Conservation (phyloP, 768 basidiomycete genomes). For the Mycena crocata region DNA sequence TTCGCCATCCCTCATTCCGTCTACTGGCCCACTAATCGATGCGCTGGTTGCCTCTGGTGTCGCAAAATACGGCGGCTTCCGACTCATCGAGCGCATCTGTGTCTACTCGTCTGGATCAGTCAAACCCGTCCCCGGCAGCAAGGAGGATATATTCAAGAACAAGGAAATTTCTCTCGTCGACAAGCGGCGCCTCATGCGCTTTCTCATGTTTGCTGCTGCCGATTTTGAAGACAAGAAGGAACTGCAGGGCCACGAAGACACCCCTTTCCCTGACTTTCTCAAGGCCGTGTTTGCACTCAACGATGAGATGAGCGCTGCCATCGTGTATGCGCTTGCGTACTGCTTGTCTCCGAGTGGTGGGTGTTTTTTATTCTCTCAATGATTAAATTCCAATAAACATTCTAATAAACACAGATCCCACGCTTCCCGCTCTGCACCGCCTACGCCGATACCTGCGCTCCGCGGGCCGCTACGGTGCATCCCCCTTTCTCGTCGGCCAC, state of each 20-base stretch:
- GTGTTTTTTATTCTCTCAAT: constrained; percentile 25
- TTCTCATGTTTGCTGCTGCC: constrained; percentile 82
- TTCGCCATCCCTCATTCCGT: constrained; percentile 84
- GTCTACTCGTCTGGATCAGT: constrained; percentile 62
- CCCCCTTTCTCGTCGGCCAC: constrained; percentile 92
- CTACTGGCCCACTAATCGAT: constrained; percentile 81
- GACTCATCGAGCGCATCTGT: constrained; percentile 78
- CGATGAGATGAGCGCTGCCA: constrained; percentile 64
- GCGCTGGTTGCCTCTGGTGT: constrained; percentile 86
- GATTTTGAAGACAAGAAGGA: constrained; percentile 78
- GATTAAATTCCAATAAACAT: not conserved
- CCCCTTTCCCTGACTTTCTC: constrained; percentile 75
- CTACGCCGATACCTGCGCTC: constrained; percentile 81
- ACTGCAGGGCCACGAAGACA: constrained; percentile 63
- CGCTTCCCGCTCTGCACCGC: constrained; percentile 73
- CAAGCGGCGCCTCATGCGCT: constrained; percentile 93
- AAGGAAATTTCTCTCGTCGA: constrained; percentile 80
- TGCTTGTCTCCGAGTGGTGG: constrained; percentile 70
- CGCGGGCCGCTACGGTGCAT: constrained; percentile 82
- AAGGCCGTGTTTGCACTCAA: constrained; percentile 71
- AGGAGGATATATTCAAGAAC: constrained; percentile 94
- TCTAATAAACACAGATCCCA: constrained; percentile 62
- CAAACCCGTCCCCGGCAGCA: constrained; percentile 85
- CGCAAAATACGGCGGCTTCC: constrained; percentile 91
- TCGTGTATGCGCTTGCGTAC: constrained; percentile 85